Conservation (phyloP, 2,329 filamentous ascomycete species). For the Ophiostoma sp. region DNA sequence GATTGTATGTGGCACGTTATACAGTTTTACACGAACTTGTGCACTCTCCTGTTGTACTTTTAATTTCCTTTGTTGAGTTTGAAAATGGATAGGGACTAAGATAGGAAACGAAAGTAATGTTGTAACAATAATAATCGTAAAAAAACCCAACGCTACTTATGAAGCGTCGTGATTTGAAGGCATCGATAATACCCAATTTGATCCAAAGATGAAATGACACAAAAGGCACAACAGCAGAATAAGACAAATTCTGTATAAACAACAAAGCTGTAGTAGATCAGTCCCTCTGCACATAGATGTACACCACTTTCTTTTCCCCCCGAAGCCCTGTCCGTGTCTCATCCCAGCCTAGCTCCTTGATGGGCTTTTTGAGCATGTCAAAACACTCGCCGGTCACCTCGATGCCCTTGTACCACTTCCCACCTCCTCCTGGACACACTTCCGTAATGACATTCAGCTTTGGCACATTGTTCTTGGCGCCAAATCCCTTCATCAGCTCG, state of each 20-base stretch:
- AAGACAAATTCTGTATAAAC: neutral
- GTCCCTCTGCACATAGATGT: conserved; percentile 54
- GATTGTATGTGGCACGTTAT: neutral
- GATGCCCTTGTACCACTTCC: conserved; percentile 54
- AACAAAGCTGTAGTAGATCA: conserved; percentile 27
- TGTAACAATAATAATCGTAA: neutral
- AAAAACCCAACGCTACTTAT: too few relatives aligned
- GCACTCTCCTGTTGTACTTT: neutral
- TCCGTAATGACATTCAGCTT: conserved; percentile 55
- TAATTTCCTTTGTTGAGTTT: neutral
- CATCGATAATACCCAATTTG: too few relatives aligned
- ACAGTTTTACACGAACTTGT: neutral
- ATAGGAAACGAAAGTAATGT: neutral
- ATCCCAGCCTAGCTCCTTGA: conserved; percentile 57
- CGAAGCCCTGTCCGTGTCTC: conserved; percentile 42
- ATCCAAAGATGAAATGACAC: too few relatives aligned
- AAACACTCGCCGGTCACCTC: conserved; percentile 47
- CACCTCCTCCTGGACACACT: conserved; percentile 49
- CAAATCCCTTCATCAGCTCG: conserved; percentile 55
- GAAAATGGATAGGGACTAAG: neutral
- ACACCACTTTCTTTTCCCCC: conserved; percentile 51
- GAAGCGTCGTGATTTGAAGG: too few relatives aligned
- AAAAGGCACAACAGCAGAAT: too few relatives aligned
- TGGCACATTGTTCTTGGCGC: conserved; percentile 45
- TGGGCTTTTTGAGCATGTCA: conserved; percentile 43